Evolutionary conservation across 2,329 filamentous ascomycete genomes (phyloP), one percentile per base, ranked within the genome.

Genomic region (Claviceps capensis): DNA sequence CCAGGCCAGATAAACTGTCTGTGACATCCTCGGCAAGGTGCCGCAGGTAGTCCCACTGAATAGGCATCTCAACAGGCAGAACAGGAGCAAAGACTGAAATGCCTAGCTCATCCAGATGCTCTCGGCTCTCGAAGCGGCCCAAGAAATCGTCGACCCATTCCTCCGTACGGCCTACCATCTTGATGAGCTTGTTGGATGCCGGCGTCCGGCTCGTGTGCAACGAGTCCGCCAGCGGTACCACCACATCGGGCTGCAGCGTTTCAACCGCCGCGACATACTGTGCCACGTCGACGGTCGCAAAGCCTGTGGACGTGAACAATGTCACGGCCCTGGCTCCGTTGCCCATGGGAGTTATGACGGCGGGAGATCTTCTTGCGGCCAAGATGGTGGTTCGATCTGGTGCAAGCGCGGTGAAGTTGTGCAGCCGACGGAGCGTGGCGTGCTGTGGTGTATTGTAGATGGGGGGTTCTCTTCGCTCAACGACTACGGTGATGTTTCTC

Each of bases 131-230:
- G 11, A 62, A 56, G n/a, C 62, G 57, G 19, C 64, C 63, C 38
- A 89, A 72, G 49, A 88, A 80, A 56, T 85, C 78, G 23, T 80
- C 77, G 17, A 91, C 72, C 88, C 89, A 97, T 40, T 79, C 77
- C 63, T 93, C 85, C 1, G 88, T 95, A 52, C 91, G 77, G 62
- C 93, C 88, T 23, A 82, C 83, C 82, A 95, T 96, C 61, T 87
- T 89, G 38, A 81, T 74, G 47, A 85, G 79, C 46, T 90, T 78
- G 68, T 94, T 95, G 9, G 76, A 70, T 2, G 83, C 79, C 0
- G 85, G 77, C 4, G 67, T 72, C 57, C 51, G 72, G 70, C 68
- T 70, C 11, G 62, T 63, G 51, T 72, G 59, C 59, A 69, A 58
- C 9, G 90, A 76, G 66, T 98, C 93, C 5, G 85, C 86, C 49